Evolutionary conservation across 345 rosid genomes (phyloP), one percentile per base, ranked within the genome.

Genomic region (Excoecaria cochinchinensis): DNA sequence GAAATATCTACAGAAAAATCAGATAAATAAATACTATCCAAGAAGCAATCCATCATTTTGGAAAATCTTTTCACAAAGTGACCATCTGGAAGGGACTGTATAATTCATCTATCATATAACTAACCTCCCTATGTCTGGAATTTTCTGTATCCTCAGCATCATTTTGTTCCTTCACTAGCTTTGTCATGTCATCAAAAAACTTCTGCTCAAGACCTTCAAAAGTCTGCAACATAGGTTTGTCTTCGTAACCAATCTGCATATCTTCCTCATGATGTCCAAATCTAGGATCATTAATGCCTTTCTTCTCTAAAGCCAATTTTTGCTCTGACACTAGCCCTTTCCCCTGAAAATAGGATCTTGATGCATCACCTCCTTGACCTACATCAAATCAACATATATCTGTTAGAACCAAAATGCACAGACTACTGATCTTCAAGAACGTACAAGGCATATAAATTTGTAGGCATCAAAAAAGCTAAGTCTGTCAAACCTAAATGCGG

Each of bases 141-240:
- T 84, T 89, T 86, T 93, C 97, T 71, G 90, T 86, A 80, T 93
- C 98, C 82, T 93, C 98, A 38, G 93, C 97, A 76, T 85, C 84
- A 50, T 75, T 85, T 79, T 90, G 93, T 60, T 90, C 93, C 70
- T 91, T 93, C 24, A 86, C 87, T 72, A 93, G 87, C 79, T 88
- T 90, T 63, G 67, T 69, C 70, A 93, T 78, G 77, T 90, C 97
- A 74, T 90, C 95, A 74, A 76, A 83, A 81, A 90, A 90, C 78
- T 89, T 91, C 77, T 84, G 90, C 78, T 91, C 91, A 40, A 93
- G 84, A 72, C 88, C 86, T 78, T 90, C 95, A 84, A 89, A 91
- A 31, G 85, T 81, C 50, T 79, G 86, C 11, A 84, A 68, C 67
- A 80, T 74, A 58, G 83, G 77, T 79, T 81, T 81, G 47, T 86